Conservation (phyloP, 129 eudicot genomes). For the Escallonia herrerae region DNA sequence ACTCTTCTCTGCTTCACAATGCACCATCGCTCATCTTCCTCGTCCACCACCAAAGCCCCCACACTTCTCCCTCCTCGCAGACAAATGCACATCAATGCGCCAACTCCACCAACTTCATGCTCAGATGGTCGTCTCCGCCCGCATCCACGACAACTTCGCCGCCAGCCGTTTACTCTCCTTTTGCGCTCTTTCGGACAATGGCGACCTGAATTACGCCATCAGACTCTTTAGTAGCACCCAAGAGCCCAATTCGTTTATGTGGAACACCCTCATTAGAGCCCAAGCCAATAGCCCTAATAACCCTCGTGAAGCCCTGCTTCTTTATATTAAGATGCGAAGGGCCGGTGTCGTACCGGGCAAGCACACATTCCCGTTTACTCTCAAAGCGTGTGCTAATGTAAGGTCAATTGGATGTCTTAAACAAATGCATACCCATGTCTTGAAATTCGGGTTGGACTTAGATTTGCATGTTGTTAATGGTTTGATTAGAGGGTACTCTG, state of each 20-base stretch:
- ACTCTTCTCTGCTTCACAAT: slow-evolving; percentile 6
- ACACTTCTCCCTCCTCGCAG: slow-evolving; percentile 51
- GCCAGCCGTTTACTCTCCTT: slow-evolving; percentile 69
- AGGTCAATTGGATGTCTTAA: slow-evolving; percentile 17
- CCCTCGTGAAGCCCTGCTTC: slow-evolving; percentile 41
- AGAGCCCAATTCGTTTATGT: slow-evolving; percentile 67
- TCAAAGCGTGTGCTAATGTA: slow-evolving; percentile 50
- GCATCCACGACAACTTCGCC: slow-evolving; percentile 65
- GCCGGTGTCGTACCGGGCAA: slow-evolving; percentile 48
- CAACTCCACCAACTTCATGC: slow-evolving; percentile 76
- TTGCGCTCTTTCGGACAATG: slow-evolving; percentile 49
- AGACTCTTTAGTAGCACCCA: slow-evolving; percentile 23
- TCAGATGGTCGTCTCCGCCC: slow-evolving; percentile 62
- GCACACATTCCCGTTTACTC: slow-evolving; percentile 70
- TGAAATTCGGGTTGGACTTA: slow-evolving; percentile 46
- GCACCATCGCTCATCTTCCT: slow-evolving; percentile 13
- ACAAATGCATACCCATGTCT: slow-evolving; percentile 49
- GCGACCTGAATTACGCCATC: slow-evolving; percentile 49
- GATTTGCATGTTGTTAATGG: slow-evolving; percentile 69
- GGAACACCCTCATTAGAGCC: slow-evolving; percentile 81
- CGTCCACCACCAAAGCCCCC: slow-evolving; percentile 9
- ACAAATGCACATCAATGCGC: slow-evolving; percentile 63
- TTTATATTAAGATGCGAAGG: slow-evolving; percentile 46
- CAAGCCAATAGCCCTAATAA: slow-evolving; percentile 32
- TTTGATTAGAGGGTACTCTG: slow-evolving; percentile 42